A percentile compares a stretch with the other conserved stretches of the same genome.
Conservation (phyloP, 306 rosid species). For the Astragalus glycyphyllos region DNA sequence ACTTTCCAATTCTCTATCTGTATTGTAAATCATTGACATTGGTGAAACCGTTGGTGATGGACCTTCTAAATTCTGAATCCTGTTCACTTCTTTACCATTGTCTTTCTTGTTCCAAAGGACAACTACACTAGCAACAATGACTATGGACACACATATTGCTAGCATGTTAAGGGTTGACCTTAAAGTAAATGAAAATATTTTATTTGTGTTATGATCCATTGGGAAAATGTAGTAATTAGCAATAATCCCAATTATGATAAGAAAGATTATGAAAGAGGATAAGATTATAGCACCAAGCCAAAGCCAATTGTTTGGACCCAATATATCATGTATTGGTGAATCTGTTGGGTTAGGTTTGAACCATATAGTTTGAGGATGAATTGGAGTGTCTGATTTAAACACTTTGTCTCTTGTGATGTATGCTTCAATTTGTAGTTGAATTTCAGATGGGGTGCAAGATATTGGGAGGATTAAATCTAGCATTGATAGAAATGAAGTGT, state of each 20-base stretch:
- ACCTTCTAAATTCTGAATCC: constrained; percentile 38
- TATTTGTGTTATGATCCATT: constrained; percentile 66
- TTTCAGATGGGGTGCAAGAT: constrained; percentile 46
- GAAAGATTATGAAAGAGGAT: constrained; percentile 65
- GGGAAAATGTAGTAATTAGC: constrained; percentile 68
- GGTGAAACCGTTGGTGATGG: constrained; percentile 55
- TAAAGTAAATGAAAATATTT: constrained; percentile 45
- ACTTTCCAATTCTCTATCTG: constrained; percentile 71
- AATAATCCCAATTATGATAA: constrained; percentile 57
- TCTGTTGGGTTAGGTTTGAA: constrained; percentile 63
- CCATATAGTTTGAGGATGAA: constrained; percentile 43
- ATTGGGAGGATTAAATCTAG: constrained; percentile 71
- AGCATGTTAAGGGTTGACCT: constrained; percentile 56
- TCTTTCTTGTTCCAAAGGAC: constrained; percentile 58
- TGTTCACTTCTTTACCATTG: constrained; percentile 40
- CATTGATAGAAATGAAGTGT: constrained; percentile 56
- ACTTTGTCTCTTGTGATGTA: constrained; percentile 68
- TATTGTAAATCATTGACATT: constrained; percentile 42
- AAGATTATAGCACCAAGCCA: constrained; percentile 74
- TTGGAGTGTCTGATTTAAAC: constrained; percentile 27
- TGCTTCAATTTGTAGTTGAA: constrained; percentile 66
- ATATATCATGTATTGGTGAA: constrained; percentile 54
- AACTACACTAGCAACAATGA: constrained; percentile 47
- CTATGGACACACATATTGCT: constrained; percentile 58
- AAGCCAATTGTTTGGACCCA: constrained; percentile 75